Base-by-base conservation (phyloP, 371 early-diverging fungal genomes). In the Capillidium rhysosporum region DNA sequence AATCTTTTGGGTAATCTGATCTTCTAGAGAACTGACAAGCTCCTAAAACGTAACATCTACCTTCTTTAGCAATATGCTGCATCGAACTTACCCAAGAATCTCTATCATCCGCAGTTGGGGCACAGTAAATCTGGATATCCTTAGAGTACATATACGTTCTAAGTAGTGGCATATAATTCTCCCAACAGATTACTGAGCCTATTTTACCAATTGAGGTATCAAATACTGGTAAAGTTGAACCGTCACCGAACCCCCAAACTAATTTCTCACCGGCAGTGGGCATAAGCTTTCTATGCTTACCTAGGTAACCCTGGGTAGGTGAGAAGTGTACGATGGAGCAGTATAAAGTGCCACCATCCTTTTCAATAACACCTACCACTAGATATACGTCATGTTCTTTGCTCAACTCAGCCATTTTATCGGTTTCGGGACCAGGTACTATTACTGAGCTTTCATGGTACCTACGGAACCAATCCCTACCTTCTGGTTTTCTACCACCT, bases 251-350 rank as follows among this genome's bases (percentile, higher is more conserved):
- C 5, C 61, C 61, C 61, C 61, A 61, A 23, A 57, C 38, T 26
- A 54, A 38, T 16, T 57, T 49, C 28, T 61, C 61, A 14, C 16
- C 21, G 1, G 46, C 56, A 4, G 61, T 61, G 1, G 61, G 61
- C 61, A 61, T 61, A n/a, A 61, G 40, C 43, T 61, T 61, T 28
- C 61, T 51, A 49, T 58, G 61, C 16, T 61, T 61, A 20, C 52
- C 58, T 5, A 61, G 40, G 24, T 45, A 54, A 4, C 61, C 61
- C 12, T 45, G 23, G 8, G 38, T 34, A 20, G 61, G 58, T 23
- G 57, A 55, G 3, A 61, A 39, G 38, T 49, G 46, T 14, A 61
- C 34, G 0, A 53, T 57, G 0, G 61, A 56, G 38, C 61, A 61
- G 23, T 56, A 61, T 40, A 61, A 25, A 4, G 58, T 58, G 30